Evolutionary conservation across 805 yeast species (phyloP).

Genomic region (Starmerella cellae): DNA sequence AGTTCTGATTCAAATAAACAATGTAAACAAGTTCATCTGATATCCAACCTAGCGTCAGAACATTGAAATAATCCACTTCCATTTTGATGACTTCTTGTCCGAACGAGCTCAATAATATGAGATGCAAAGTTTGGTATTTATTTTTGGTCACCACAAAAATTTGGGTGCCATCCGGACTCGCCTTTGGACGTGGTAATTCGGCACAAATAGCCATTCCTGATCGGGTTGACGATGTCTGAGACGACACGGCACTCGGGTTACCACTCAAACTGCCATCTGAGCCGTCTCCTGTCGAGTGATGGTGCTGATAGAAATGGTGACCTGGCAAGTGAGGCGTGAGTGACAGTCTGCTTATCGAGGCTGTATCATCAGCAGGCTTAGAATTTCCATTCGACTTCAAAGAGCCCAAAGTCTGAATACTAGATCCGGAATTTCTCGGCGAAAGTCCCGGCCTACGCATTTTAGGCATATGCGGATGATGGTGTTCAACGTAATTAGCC

Average conservation of each 20-base stretch:
- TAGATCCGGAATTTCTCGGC: not conserved
- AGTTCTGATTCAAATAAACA: slow-evolving; percentile 15
- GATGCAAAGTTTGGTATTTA: slow-evolving; percentile 1
- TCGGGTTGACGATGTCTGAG: not conserved
- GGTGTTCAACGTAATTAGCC: not conserved
- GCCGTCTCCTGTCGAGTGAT: too few relatives aligned
- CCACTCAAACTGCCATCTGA: not conserved
- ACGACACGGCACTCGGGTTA: not conserved
- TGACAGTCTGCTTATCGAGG: not conserved
- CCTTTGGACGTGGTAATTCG: slow-evolving; percentile 10
- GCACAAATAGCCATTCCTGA: slow-evolving; percentile 1
- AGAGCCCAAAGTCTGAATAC: not conserved
- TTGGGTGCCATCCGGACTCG: slow-evolving; percentile 16
- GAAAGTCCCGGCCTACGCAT: not conserved
- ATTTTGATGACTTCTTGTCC: slow-evolving; percentile 14
- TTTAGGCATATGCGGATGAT: not conserved
- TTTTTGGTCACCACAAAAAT: slow-evolving; percentile 13
- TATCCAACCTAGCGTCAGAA: slow-evolving; percentile 17
- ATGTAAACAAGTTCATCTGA: slow-evolving; percentile 14
- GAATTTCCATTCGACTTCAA: not conserved
- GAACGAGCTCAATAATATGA: slow-evolving; percentile 12
- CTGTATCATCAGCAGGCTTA: not conserved
- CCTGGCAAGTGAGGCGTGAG: not conserved
- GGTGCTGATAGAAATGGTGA: too few relatives aligned
- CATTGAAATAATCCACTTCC: slow-evolving; percentile 14